Base-by-base conservation (phyloP, 257 asterid species). In the Solanum clarkiae region DNA sequence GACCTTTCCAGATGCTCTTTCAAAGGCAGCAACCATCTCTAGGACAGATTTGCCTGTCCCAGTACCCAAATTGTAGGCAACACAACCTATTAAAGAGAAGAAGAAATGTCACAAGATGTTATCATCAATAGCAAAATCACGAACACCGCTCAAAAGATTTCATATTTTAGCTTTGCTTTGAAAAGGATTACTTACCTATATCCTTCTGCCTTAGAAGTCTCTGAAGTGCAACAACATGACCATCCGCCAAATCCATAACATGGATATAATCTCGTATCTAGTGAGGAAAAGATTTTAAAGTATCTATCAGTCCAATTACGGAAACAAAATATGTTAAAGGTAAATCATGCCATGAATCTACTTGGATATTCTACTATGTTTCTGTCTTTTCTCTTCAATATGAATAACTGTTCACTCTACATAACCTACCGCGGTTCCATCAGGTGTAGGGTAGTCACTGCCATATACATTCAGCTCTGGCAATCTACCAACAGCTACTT, bases 241-340 rank as follows among this genome's bases (percentile, higher is more conserved):
- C 99, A 26, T 96, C 98, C 10, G 99, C 99, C 82, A 96, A 90
- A 90, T 96, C 99, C 98, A 95, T 94, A 32, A 96, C 99, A 88
- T 96, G 99, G 88, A 96, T 96, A 91, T 96, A 96, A 84, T 96
- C 99, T 81, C 99, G 92, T 54, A 96, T 88, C 99, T 96, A 93
- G 65, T 32, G 29, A 79, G 26, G 22, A 79, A 29, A 17, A 79
- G 65, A 53, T 79, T 29, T 53, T 9, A 79, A 10, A 53, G 26
- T 10, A 15, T 79, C 53, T 53, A 79, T 10, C 29, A 77, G 83
- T 53, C 16, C 1, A 16, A 53, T 17, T 29, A n/a, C 68, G 29
- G 4, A n/a, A 53, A 6, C 13, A 36, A 26, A 77, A 26, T 53
- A 77, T 26, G 26, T 79, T 26, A 22, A 53, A 16, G 65, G 11